Evolutionary conservation across 495 filamentous ascomycete genomes (phyloP), one percentile per base, ranked within the genome.

Genomic region (Podospora australis): DNA sequence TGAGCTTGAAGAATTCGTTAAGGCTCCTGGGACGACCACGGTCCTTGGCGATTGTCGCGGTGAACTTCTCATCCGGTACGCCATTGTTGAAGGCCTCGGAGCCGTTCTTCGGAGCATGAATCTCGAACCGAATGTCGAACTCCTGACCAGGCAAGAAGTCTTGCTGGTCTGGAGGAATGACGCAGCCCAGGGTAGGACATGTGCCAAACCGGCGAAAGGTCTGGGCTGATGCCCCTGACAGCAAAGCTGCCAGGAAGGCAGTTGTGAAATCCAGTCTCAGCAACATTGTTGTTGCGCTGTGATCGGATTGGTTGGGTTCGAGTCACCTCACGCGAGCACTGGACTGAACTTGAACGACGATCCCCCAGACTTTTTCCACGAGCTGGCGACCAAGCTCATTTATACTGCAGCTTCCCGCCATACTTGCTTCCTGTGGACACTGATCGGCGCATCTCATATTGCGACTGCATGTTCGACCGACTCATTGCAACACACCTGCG

Each of bases 111-210:
- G 84, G 84, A 3, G 84, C 84, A 55, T 88, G 84, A 26, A 88
- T 77, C 63, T 88, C 84, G 21, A 88, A 74, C 20, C 84, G 80
- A 48, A 88, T 79, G 61, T 88, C 84, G 56, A 88, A 88, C 56
- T 74, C 79, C 60, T 87, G 83, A 21, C 84, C 84, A 2, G 84
- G 73, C 0, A 88, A 72, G 70, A 88, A 87, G 54, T 88, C 84
- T 28, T 77, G 79, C 73, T 87, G 83, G 55, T 88, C 84, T 0
- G 84, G 84, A 11, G 84, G 84, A 24, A 88, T 74, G 42, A 88
- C 71, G 57, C 84, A 88, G 48, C 84, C 84, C n/a, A 88, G 68
- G 9, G 73, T 72, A 4, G 83, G 84, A 57, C 84, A 88, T 16
- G 75, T 76, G 43, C 84, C 83, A 16, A 87, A 72, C 39, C 84